These are phyloP conservation scores for Ophiosphaerella korrae DNA, from an alignment of 2,329 filamentous ascomycete species.

Conservation along the genomic window DNA sequence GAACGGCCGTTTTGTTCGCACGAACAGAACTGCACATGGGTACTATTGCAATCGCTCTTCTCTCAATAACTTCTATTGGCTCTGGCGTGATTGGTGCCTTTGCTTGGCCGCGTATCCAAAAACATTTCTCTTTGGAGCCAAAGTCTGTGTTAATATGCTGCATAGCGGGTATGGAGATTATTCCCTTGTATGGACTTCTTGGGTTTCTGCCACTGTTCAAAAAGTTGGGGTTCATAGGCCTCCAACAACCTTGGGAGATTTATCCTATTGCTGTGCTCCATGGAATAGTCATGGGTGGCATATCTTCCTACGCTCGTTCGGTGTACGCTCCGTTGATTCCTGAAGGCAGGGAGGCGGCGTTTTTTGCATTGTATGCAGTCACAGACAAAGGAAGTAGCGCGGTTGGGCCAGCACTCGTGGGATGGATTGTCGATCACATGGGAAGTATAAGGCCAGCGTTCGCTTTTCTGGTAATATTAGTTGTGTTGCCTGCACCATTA, in stretches of 20 bases:
- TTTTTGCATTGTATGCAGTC: conserved; percentile 92
- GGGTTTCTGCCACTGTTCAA: conserved; percentile 81
- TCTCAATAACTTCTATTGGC: conserved; percentile 87
- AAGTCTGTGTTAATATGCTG: conserved; percentile 85
- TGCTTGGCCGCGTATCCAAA: conserved; percentile 80
- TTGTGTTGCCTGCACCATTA: conserved; percentile 77
- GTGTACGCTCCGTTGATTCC: conserved; percentile 90
- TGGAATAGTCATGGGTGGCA: conserved; percentile 84
- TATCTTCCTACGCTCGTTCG: conserved; percentile 86
- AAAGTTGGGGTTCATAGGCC: conserved; percentile 72
- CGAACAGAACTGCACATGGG: conserved; percentile 90
- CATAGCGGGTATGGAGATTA: conserved; percentile 83
- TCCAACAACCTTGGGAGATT: conserved; percentile 92
- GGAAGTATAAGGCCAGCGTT: conserved; percentile 66
- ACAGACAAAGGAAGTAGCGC: conserved; percentile 93
- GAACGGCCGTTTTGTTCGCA: conserved; percentile 91
- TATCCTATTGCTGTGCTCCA: conserved; percentile 85
- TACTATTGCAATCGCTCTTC: conserved; percentile 80
- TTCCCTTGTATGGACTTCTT: conserved; percentile 84
- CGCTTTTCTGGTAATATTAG: conserved; percentile 79
- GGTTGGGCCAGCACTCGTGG: conserved; percentile 89
- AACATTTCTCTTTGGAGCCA: conserved; percentile 67
- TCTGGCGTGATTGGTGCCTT: conserved; percentile 87
- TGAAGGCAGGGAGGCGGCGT: conserved; percentile 87
- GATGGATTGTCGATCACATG: conserved; percentile 76